Percentiles rank a stretch among this genome's conserved stretches.
Conservation (phyloP, 1,139 yeast species). For the Diutina neorugosa region DNA sequence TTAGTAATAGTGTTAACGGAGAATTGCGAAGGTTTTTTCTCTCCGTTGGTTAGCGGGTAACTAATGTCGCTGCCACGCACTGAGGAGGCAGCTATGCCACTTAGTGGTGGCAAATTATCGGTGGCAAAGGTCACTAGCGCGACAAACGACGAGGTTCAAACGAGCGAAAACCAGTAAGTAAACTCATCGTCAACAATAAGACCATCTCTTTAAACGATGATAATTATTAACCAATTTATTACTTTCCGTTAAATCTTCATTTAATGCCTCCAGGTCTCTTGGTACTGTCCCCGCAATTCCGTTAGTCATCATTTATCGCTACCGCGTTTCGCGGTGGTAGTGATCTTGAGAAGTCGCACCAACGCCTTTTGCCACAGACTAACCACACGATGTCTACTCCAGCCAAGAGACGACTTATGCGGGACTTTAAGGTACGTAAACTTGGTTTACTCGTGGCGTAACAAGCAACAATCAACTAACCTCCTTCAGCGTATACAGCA, state of each 20-base stretch:
- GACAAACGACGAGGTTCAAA: no score
- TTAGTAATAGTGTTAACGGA: no score
- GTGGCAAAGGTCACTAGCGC: background rate
- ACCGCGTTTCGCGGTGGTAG: background rate
- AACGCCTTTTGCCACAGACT: background rate
- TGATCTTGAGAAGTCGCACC: background rate
- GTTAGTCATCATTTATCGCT: background rate
- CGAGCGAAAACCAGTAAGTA: no score
- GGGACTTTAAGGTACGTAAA: slow-evolving; percentile 57
- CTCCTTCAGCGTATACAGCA: slow-evolving; percentile 65
- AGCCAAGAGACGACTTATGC: slow-evolving; percentile 95
- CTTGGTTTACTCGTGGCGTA: background rate
- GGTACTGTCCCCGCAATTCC: background rate
- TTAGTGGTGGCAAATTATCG: background rate
- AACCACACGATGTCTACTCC: slow-evolving; percentile 71
- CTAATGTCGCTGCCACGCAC: background rate
- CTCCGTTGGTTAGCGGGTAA: no score
- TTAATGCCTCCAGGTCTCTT: no score
- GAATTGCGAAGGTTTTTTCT: no score
- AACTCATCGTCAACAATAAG: no score
- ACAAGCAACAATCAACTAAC: background rate
- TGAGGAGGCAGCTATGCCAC: background rate
- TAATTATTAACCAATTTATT: no score
- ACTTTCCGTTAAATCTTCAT: no score
- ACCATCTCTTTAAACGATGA: no score